Evolutionary conservation across 2,329 filamentous ascomycete genomes (phyloP).

Genomic region (Pseudogymnoascus sp.): DNA sequence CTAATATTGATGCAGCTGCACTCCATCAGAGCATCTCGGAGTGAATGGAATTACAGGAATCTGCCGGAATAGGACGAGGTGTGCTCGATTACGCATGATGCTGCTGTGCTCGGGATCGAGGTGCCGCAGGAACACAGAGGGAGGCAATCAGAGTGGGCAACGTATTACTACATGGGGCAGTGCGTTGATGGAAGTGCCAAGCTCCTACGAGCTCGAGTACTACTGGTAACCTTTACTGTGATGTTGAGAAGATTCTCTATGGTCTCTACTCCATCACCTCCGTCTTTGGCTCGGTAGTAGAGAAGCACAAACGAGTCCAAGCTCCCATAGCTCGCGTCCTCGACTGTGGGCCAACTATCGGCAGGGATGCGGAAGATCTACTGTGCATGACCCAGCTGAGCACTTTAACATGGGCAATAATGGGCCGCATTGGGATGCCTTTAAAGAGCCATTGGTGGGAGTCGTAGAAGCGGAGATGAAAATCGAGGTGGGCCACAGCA

Average conservation of each 20-base stretch:
- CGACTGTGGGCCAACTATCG: neutral
- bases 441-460: neutral
- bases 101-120: neutral
- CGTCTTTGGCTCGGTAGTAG: neutral
- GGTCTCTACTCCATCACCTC: neutral
- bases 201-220: neutral
- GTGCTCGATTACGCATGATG: neutral
- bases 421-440: neutral
- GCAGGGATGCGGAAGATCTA: neutral
- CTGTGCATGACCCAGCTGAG: neutral
- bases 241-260: neutral
- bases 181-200: neutral
- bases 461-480: neutral
- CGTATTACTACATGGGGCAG: neutral
- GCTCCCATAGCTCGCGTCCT: neutral
- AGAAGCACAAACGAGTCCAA: neutral
- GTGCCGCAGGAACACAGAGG: neutral
- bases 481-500: neutral
- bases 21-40: neutral
- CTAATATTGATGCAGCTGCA: constrained; percentile 1
- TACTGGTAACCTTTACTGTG: neutral
- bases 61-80: neutral
- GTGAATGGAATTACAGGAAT: neutral
- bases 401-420: constrained; percentile 1
- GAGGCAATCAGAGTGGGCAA: neutral